Conservation (phyloP, 2,329 filamentous ascomycete genomes). For the Diplodia seriata region DNA sequence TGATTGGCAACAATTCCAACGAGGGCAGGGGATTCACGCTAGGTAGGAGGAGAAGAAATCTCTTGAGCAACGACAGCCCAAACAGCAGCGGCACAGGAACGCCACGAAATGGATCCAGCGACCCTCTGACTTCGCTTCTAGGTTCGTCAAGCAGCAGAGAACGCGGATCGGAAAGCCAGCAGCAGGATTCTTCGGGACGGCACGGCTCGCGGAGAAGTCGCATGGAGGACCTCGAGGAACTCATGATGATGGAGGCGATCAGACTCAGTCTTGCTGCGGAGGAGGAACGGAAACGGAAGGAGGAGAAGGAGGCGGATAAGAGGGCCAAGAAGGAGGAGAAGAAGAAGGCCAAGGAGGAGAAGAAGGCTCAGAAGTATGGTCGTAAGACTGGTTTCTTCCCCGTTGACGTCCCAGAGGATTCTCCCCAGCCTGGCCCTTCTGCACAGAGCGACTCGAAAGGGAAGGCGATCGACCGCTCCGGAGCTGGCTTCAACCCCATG, state of each 20-base stretch:
- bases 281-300: slow-evolving; percentile 86
- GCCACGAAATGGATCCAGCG: slow-evolving; percentile 47
- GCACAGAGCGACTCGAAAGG: slow-evolving; percentile 62
- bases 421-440: slow-evolving; percentile 52
- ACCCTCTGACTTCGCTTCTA: slow-evolving; percentile 38
- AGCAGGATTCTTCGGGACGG: slow-evolving; percentile 49
- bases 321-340: slow-evolving; percentile 86
- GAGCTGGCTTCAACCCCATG: slow-evolving; percentile 51
- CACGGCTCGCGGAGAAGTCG: slow-evolving; percentile 63
- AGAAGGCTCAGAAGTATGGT: slow-evolving; percentile 72
- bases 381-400: slow-evolving; percentile 66
- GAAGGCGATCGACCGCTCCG: slow-evolving; percentile 55
- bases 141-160: slow-evolving; percentile 40
- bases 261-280: slow-evolving; percentile 88
- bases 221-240: slow-evolving; percentile 89
- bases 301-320: slow-evolving; percentile 80
- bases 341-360: slow-evolving; percentile 68
- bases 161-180: slow-evolving; percentile 44
- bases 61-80: slow-evolving; percentile 58
- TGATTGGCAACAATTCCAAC: slow-evolving; percentile 67
- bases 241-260: slow-evolving; percentile 99
- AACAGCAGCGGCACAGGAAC: slow-evolving; percentile 55
- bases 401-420: slow-evolving; percentile 34
- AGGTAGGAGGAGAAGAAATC: slow-evolving; percentile 55
- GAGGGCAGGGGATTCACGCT: slow-evolving; percentile 60